These are phyloP conservation scores for baker's yeast (Saccharomyces cerevisiae) DNA, from an alignment of 805 yeast species.

Conservation along the genomic window DNA sequence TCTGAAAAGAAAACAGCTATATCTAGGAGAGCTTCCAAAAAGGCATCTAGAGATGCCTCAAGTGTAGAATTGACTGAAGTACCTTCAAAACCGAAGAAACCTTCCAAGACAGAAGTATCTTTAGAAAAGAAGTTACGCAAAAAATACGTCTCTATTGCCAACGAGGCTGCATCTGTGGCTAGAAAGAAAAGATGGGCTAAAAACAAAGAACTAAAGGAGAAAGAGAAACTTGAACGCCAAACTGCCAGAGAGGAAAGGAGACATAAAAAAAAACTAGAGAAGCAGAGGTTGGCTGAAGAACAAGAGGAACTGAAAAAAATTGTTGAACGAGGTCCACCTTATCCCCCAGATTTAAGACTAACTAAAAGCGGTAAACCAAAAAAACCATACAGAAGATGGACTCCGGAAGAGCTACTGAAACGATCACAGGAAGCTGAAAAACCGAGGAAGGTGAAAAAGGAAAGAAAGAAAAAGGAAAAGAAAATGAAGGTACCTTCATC, in stretches of 20 bases:
- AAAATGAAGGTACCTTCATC: conserved; percentile 19
- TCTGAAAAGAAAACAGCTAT: conserved; percentile 4
- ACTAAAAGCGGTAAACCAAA: conserved; percentile 29
- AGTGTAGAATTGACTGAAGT: not conserved
- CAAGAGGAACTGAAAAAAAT: conserved; percentile 24
- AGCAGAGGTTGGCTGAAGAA: conserved; percentile 17
- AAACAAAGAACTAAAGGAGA: conserved; percentile 1
- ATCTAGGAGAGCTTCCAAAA: conserved; percentile 13
- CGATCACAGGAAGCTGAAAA: conserved; percentile 17
- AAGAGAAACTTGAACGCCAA: conserved; percentile 5
- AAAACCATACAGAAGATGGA: conserved; percentile 29
- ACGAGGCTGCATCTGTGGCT: conserved; percentile 24
- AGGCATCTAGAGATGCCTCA: conserved; percentile 4
- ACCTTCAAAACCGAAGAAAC: conserved; percentile 1
- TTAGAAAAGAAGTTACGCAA: conserved; percentile 14
- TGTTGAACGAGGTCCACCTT: conserved; percentile 30
- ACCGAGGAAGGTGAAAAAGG: conserved; percentile 15
- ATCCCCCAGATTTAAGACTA: conserved; percentile 25
- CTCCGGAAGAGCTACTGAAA: conserved; percentile 25
- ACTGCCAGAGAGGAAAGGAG: conserved; percentile 15
- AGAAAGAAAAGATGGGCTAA: conserved; percentile 8
- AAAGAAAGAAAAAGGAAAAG: conserved; percentile 13
- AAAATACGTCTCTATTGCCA: conserved; percentile 15
- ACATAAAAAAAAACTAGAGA: conserved; percentile 14
- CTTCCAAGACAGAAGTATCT: conserved; percentile 11